Conservation (phyloP, 73 alveolate genomes). For the Stentor roeselii region DNA sequence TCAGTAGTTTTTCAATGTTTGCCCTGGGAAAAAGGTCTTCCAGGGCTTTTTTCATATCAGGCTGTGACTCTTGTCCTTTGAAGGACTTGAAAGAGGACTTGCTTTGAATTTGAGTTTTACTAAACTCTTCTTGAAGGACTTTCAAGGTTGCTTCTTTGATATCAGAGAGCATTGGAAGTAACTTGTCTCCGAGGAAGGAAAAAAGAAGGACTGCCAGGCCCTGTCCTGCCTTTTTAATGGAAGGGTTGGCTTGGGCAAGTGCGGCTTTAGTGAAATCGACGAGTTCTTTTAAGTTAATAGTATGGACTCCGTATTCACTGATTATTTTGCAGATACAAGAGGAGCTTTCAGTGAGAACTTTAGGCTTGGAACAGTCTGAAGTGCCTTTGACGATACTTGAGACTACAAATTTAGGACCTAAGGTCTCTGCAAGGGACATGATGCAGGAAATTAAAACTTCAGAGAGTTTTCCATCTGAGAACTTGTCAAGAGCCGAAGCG, state of each 20-base stretch:
- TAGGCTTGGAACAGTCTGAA: slow-evolving; percentile 49
- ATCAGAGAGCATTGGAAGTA: slow-evolving; percentile 63
- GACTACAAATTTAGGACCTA: slow-evolving; percentile 58
- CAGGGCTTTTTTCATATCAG: slow-evolving; percentile 40
- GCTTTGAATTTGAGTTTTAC: slow-evolving; percentile 48
- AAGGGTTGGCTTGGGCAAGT: slow-evolving; percentile 60
- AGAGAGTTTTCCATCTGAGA: slow-evolving; percentile 64
- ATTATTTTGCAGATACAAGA: slow-evolving; percentile 47
- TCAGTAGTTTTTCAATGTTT: slow-evolving; percentile 69
- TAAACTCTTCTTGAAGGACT: slow-evolving; percentile 68
- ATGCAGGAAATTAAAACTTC: slow-evolving; percentile 43
- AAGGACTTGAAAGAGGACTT: slow-evolving; percentile 56
- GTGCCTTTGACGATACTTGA: slow-evolving; percentile 45
- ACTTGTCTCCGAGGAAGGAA: slow-evolving; percentile 68
- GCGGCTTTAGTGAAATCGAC: slow-evolving; percentile 63
- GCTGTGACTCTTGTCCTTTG: slow-evolving; percentile 49
- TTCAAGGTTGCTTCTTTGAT: slow-evolving; percentile 80
- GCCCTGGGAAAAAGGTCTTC: slow-evolving; percentile 71
- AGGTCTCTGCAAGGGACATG: slow-evolving; percentile 57
- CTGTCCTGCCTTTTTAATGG: slow-evolving; percentile 65
- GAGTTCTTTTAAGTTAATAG: slow-evolving; percentile 70
- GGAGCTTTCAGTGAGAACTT: slow-evolving; percentile 62
- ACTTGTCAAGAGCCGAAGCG: slow-evolving; percentile 58
- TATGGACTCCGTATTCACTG: slow-evolving; percentile 57
- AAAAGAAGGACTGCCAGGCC: slow-evolving; percentile 62